Evolutionary conservation across 768 basidiomycete species (phyloP).

Genomic region (Mycena metata): DNA sequence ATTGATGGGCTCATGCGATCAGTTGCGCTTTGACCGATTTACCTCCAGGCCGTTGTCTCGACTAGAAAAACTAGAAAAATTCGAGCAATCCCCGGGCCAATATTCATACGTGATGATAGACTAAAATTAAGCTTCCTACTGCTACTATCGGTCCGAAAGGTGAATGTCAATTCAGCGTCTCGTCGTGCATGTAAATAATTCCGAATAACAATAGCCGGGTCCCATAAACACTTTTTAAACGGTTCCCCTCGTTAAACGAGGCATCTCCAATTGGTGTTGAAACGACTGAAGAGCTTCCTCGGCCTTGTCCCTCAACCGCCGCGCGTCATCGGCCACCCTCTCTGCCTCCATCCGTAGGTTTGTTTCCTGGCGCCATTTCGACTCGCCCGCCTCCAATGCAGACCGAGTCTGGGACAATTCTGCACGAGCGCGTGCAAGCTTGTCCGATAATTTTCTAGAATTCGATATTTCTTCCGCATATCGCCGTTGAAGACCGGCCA

Average conservation of each 20-base stretch:
- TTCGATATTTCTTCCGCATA: slow-evolving; percentile 77
- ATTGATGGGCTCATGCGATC: not conserved
- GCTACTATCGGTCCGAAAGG: slow-evolving; percentile 7
- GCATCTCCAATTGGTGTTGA: slow-evolving; percentile 41
- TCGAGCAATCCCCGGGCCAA: not conserved
- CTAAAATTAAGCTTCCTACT: not conserved
- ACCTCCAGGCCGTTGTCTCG: not conserved
- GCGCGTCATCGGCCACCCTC: slow-evolving; percentile 63
- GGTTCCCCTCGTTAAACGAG: slow-evolving; percentile 20
- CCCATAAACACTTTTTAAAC: slow-evolving; percentile 11
- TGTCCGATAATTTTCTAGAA: slow-evolving; percentile 75
- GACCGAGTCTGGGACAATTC: slow-evolving; percentile 70
- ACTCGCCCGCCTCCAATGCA: slow-evolving; percentile 67
- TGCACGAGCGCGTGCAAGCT: slow-evolving; percentile 74
- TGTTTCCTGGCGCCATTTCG: slow-evolving; percentile 71
- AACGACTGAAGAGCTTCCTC: slow-evolving; percentile 64
- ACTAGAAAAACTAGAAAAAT: not conserved
- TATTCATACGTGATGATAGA: not conserved
- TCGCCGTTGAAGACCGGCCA: slow-evolving; percentile 73
- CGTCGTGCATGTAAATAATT: slow-evolving; percentile 26
- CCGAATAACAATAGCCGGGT: slow-evolving; percentile 30
- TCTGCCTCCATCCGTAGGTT: slow-evolving; percentile 72
- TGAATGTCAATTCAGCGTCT: slow-evolving; percentile 6
- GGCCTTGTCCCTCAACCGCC: slow-evolving; percentile 57
- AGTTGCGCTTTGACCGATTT: slow-evolving; percentile 19